These are phyloP conservation scores for Scheffersomyces lignosus DNA, from an alignment of 805 yeast species.

Conservation along the genomic window DNA sequence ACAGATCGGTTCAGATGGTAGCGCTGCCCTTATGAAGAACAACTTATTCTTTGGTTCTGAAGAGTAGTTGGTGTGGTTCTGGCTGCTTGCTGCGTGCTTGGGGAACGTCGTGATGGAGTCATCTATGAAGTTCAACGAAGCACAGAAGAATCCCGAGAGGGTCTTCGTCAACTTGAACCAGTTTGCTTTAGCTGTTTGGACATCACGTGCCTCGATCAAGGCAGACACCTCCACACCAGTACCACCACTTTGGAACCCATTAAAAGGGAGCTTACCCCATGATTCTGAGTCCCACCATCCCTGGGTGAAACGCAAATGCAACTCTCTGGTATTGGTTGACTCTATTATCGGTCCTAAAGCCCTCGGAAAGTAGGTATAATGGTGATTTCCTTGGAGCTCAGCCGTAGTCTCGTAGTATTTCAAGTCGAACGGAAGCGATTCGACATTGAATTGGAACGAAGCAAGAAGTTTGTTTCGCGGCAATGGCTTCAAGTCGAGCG, in stretches of 20 bases:
- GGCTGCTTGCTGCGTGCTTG: constrained; percentile 46
- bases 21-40: constrained; percentile 73
- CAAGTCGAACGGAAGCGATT: constrained; percentile 46
- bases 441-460: constrained; percentile 66
- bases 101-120: constrained; percentile 68
- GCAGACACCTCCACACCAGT: constrained; percentile 96
- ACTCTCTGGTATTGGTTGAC: constrained; percentile 64
- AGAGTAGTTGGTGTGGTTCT: constrained; percentile 19
- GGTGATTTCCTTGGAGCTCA: constrained; percentile 25
- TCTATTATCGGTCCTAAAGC: constrained; percentile 75
- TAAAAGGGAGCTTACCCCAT: constrained; percentile 80
- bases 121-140: constrained; percentile 88
- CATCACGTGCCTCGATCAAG: constrained; percentile 60
- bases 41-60: constrained; percentile 33
- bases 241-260: constrained; percentile 81
- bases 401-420: constrained; percentile 14
- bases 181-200: constrained; percentile 53
- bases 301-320: constrained; percentile 84
- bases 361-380: constrained; percentile 75
- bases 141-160: constrained; percentile 91
- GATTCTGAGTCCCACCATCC: constrained; percentile 92
- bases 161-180: constrained; percentile 78
- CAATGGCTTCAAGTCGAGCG: constrained; percentile 63
- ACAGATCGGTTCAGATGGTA: constrained; percentile 94
- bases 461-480: constrained; percentile 70